A percentile compares a stretch with the other conserved stretches of the same genome.
These are phyloP conservation scores for Amyloporia xantha DNA, from an alignment of 768 basidiomycete species.

Conservation along the genomic window DNA sequence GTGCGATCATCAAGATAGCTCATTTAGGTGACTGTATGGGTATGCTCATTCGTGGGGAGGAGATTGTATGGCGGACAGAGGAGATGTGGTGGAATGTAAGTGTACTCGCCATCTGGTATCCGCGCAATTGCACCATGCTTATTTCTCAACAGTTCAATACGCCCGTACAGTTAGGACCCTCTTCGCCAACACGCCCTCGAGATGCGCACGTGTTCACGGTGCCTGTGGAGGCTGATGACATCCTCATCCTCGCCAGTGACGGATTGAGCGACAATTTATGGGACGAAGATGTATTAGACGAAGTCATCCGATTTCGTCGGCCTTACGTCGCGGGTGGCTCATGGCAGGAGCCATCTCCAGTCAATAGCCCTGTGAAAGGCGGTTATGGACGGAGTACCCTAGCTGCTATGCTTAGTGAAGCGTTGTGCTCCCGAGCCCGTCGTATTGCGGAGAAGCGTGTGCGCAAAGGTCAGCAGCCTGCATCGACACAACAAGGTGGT, in stretches of 20 bases:
- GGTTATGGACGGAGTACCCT: slow-evolving; percentile 46
- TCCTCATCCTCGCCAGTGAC: slow-evolving; percentile 76
- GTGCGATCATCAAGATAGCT: slow-evolving; percentile 71
- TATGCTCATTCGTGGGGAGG: slow-evolving; percentile 73
- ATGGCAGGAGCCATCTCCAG: background rate
- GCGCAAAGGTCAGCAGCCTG: slow-evolving; percentile 3
- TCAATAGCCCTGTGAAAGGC: slow-evolving; percentile 12
- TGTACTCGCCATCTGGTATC: no score
- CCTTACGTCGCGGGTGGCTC: slow-evolving; percentile 22
- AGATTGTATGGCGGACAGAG: slow-evolving; percentile 78
- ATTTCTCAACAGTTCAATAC: slow-evolving; percentile 56
- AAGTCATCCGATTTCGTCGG: slow-evolving; percentile 54
- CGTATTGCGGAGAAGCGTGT: slow-evolving; percentile 47
- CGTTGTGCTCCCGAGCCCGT: slow-evolving; percentile 72
- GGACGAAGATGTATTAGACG: slow-evolving; percentile 84
- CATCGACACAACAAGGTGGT: slow-evolving; percentile 14
- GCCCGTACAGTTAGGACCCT: slow-evolving; percentile 59
- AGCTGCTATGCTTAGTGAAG: slow-evolving; percentile 70
- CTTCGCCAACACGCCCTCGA: slow-evolving; percentile 52
- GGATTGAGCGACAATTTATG: slow-evolving; percentile 84
- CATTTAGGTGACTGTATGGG: slow-evolving; percentile 87
- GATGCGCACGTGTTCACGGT: slow-evolving; percentile 67
- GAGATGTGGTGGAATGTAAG: slow-evolving; percentile 90
- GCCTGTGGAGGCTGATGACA: slow-evolving; percentile 64
- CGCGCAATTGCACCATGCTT: no score